Percentiles rank a stretch among this genome's conserved stretches.
These are phyloP conservation scores for Ceratocystis diversiconidia DNA, from an alignment of 2,329 filamentous ascomycete species.

Conservation along the genomic window DNA sequence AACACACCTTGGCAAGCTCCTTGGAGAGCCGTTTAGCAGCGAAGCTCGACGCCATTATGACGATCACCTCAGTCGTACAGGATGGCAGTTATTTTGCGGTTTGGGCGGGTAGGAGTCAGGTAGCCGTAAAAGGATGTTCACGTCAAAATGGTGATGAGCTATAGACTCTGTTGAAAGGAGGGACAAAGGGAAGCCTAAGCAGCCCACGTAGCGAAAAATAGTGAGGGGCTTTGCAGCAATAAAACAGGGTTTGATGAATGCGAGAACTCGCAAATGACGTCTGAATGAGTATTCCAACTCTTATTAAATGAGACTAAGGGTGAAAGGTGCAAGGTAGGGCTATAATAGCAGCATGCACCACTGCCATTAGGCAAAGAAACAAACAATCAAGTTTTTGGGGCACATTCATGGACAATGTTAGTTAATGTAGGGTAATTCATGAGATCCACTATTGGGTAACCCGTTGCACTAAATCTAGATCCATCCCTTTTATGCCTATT, in stretches of 20 bases:
- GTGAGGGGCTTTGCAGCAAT: background rate
- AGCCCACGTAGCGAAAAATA: background rate
- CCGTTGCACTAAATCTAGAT: background rate
- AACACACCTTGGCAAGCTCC: conserved; percentile 41
- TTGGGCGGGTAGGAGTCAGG: background rate
- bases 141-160: background rate
- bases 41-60: conserved; percentile 27
- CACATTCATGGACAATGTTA: background rate
- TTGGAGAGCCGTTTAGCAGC: conserved; percentile 45
- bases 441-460: background rate
- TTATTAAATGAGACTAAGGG: background rate
- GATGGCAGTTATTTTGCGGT: background rate
- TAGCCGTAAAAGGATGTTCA: background rate
- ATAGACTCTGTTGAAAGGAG: background rate
- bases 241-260: background rate
- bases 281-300: background rate
- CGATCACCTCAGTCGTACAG: background rate
- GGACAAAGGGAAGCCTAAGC: background rate
- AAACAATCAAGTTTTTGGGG: background rate
- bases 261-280: background rate
- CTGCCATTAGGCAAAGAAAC: background rate
- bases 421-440: background rate
- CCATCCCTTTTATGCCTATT: background rate
- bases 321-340: background rate
- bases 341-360: background rate